phyloP scores from a whole-genome alignment of 495 filamentous ascomycete genomes.

The Acidiella bohemica region DNA sequence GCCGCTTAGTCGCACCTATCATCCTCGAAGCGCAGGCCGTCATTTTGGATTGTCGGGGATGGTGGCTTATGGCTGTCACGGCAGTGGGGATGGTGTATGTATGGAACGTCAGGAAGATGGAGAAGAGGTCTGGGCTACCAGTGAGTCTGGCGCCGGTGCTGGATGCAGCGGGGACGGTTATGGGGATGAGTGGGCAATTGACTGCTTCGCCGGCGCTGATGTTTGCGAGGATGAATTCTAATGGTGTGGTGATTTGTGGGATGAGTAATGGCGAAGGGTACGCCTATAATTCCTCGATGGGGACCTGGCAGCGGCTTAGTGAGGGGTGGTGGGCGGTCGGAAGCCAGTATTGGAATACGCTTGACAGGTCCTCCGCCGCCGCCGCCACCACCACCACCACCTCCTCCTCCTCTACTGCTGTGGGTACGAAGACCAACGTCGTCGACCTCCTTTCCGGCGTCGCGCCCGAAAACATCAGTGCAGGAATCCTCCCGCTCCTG shows the following conservation, averaged over 20 bases:
- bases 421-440: too few relatives aligned
- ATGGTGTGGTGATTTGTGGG: constrained; percentile 68
- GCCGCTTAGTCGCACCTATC: constrained; percentile 70
- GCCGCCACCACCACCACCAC: constrained; percentile 10
- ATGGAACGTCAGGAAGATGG: constrained; percentile 79
- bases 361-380: constrained; percentile 31
- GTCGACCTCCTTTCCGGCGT: constrained; percentile 35
- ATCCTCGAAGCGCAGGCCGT: constrained; percentile 87
- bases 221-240: constrained; percentile 77
- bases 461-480: constrained; percentile 54
- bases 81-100: constrained; percentile 82
- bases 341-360: constrained; percentile 97
- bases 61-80: constrained; percentile 78
- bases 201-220: constrained; percentile 67
- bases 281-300: constrained; percentile 67
- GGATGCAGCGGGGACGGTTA: constrained; percentile 71
- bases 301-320: constrained; percentile 83
- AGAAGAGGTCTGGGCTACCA: constrained; percentile 70
- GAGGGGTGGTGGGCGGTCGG: constrained; percentile 98
- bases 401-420: too few relatives aligned
- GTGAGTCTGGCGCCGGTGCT: constrained; percentile 81
- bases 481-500: constrained; percentile 81
- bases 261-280: constrained; percentile 90
- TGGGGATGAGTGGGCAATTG: constrained; percentile 48
- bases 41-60: constrained; percentile 76